Base-by-base conservation (phyloP, 257 asterid genomes). In the Petunia secreta region DNA sequence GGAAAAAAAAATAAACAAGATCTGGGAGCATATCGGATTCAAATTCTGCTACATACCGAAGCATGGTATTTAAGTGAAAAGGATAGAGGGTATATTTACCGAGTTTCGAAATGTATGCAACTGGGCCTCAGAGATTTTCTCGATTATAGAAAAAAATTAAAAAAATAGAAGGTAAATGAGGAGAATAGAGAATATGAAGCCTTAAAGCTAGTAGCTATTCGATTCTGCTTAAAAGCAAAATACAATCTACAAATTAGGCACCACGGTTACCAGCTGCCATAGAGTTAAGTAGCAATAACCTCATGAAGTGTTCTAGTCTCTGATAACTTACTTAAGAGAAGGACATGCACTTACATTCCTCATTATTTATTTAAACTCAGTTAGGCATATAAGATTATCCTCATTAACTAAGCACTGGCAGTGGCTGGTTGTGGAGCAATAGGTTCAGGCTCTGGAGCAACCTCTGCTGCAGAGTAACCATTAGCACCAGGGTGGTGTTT, bases 371-470 rank as follows among this genome's bases (percentile, higher is more conserved):
- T 50, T 34, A 2, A 50, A 73, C 63, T 73, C 53, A 50, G 78
- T 50, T 73, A 13, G 63, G 63, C 78, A 73, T 50, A 50, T 13
- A 73, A 34, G 77, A 50, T 36, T 50, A 13, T 11, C 1, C 48
- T 73, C 25, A 25, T 25, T 25, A 25, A 25, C 25, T 25, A 25
- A 25, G 25, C 25, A 25, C 38, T 37, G 50, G 74, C 52, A 43
- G 67, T 66, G 37, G 77, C 91, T 6, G 91, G 88, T 25, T 25
- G 25, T 13, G 91, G 81, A 71, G 85, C 81, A 57, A 86, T 82
- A 43, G 75, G 34, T 69, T 86, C 92, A 0, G 92, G 97, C 80
- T 89, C 92, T 4, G 97, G 94, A 40, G 87, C 91, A 83, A 91
- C 93, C 87, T 94, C 98, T 10, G 94, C 92, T 34, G 86, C 90